Conservation (phyloP, 192 early-diverging fungal species). For the Geranomyces michiganensis region DNA sequence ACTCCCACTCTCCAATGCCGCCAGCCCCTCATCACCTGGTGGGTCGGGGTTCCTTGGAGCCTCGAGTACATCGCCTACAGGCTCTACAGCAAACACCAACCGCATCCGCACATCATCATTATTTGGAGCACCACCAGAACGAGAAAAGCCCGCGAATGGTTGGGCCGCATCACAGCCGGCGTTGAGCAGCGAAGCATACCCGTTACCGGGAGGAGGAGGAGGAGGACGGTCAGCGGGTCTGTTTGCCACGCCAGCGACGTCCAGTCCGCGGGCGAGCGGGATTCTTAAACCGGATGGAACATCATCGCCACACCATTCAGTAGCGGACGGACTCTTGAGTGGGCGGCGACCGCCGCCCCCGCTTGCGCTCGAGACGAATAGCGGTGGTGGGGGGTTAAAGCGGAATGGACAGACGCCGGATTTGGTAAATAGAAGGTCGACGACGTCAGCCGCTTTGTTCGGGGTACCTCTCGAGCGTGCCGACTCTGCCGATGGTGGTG, state of each 20-base stretch:
- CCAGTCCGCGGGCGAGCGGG: background rate
- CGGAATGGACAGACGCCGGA: background rate
- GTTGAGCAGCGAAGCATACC: background rate
- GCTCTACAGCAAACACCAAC: conserved; percentile 2
- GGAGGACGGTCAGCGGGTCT: background rate
- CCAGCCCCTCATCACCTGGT: background rate
- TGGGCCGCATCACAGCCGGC: background rate
- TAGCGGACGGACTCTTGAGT: background rate
- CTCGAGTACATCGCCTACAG: background rate
- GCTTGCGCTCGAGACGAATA: background rate
- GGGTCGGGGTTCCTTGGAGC: background rate
- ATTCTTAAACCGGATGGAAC: background rate
- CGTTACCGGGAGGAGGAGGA: background rate
- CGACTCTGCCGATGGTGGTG: background rate
- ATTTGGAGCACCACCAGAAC: background rate
- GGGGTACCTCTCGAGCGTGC: background rate
- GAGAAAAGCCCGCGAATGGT: background rate
- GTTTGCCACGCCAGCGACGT: background rate
- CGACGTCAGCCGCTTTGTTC: background rate
- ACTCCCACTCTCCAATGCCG: background rate
- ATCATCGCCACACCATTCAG: conserved; percentile 1
- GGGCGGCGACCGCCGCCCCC: background rate
- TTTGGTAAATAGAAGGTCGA: background rate
- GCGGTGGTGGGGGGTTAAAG: background rate
- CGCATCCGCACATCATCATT: background rate